Conservation (phyloP, 306 rosid species). For the Oemleria cerasiformis region DNA sequence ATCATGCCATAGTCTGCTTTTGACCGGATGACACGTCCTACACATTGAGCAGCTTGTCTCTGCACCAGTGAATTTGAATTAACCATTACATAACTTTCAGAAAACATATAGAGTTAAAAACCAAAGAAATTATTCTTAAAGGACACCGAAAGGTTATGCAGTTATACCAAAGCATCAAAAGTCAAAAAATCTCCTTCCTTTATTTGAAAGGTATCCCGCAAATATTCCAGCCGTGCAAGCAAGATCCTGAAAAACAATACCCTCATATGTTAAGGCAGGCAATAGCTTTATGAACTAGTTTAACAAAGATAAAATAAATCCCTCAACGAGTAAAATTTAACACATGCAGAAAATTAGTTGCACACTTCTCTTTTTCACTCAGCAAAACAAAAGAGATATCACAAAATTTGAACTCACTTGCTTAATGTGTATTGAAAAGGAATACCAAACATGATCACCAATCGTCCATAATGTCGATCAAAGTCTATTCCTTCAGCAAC, state of each 20-base stretch:
- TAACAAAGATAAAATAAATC: background rate
- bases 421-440: slow-evolving; percentile 92
- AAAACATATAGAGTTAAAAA: background rate
- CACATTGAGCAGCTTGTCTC: slow-evolving; percentile 99
- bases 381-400: background rate
- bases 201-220: slow-evolving; percentile 83
- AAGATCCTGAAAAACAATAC: slow-evolving; percentile 61
- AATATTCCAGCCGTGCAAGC: slow-evolving; percentile 78
- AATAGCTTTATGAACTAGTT: slow-evolving; percentile 17
- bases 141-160: slow-evolving; percentile 13
- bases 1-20: slow-evolving; percentile 99
- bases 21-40: slow-evolving; percentile 91
- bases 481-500: slow-evolving; percentile 94
- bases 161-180: slow-evolving; percentile 85
- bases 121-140: slow-evolving; percentile 10
- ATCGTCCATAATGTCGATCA: slow-evolving; percentile 88
- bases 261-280: slow-evolving; percentile 12
- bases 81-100: background rate
- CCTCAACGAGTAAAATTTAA: slow-evolving; percentile 12
- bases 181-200: slow-evolving; percentile 96
- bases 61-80: slow-evolving; percentile 22
- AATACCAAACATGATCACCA: slow-evolving; percentile 90
- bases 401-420: slow-evolving; percentile 55
- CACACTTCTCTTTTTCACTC: background rate
- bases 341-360: background rate